Percentiles rank a stretch among this genome's conserved stretches.
phyloP scores from a whole-genome alignment of 495 filamentous ascomycete species.

The Friedmanniomyces simplex region DNA sequence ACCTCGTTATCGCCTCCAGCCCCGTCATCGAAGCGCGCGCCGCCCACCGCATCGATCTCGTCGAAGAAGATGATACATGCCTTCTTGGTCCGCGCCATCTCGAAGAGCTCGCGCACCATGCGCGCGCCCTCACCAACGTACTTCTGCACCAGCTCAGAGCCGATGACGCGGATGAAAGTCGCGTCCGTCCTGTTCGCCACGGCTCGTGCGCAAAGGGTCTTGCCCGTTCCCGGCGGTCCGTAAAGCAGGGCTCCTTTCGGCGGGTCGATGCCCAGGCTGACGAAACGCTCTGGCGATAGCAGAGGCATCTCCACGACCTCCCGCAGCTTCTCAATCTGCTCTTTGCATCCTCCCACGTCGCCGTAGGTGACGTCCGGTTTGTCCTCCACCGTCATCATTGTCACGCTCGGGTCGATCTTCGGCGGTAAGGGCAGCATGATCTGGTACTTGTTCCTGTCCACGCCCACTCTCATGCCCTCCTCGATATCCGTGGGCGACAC shows the following conservation, averaged over 20 bases:
- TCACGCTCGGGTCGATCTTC: constrained; percentile 97
- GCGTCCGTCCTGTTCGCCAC: constrained; percentile 97
- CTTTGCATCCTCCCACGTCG: constrained; percentile 97
- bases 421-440: constrained; percentile 94
- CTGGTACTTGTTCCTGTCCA: constrained; percentile 98
- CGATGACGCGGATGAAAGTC: constrained; percentile 97
- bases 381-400: constrained; percentile 99
- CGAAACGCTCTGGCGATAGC: constrained; percentile 91
- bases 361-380: constrained; percentile 99
- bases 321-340: constrained; percentile 96
- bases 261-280: constrained; percentile 94
- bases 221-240: constrained; percentile 93
- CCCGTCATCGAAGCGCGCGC: constrained; percentile 96
- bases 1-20: constrained; percentile 98
- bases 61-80: constrained; percentile 99
- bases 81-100: constrained; percentile 99
- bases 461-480: constrained; percentile 95
- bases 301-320: constrained; percentile 98
- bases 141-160: constrained; percentile 93
- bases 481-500: constrained; percentile 98
- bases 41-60: constrained; percentile 95
- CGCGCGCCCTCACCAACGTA: constrained; percentile 96
- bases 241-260: constrained; percentile 96
- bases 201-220: constrained; percentile 93
- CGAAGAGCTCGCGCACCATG: constrained; percentile 97